Conservation (phyloP, 495 filamentous ascomycete genomes). For the Chaetomium fimeti region DNA sequence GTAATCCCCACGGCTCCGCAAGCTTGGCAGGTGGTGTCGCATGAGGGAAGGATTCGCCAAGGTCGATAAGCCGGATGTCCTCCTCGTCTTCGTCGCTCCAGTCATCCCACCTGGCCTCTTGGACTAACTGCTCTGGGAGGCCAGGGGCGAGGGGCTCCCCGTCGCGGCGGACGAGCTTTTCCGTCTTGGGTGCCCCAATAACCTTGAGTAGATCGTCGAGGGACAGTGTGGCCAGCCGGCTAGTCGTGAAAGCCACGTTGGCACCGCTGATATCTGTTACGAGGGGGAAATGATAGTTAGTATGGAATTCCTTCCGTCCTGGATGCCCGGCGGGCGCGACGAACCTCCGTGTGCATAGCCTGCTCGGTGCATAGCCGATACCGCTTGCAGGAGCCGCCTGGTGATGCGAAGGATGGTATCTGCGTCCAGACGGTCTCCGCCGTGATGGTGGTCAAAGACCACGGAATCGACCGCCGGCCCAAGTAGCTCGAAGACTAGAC, state of each 20-base stretch:
- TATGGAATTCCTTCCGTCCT: background rate
- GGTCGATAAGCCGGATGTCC: conserved; percentile 46
- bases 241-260: conserved; percentile 27
- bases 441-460: conserved; percentile 26
- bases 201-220: conserved; percentile 38
- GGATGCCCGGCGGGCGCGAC: conserved; percentile 3
- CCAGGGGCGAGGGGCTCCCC: conserved; percentile 34
- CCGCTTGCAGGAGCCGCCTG: conserved; percentile 33
- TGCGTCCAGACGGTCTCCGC: background rate
- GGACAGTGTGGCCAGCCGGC: conserved; percentile 24
- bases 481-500: conserved; percentile 47
- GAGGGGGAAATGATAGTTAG: background rate
- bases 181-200: conserved; percentile 41
- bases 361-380: conserved; percentile 36
- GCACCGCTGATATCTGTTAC: conserved; percentile 26
- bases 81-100: conserved; percentile 44
- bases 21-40: conserved; percentile 32
- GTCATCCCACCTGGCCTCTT: conserved; percentile 35
- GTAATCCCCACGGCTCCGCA: conserved; percentile 38
- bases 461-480: conserved; percentile 37
- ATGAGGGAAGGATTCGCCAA: conserved; percentile 45
- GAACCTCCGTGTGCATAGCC: conserved; percentile 38
- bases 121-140: conserved; percentile 42
- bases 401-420: conserved; percentile 27
- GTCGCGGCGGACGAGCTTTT: conserved; percentile 36